Percentiles rank a stretch among this genome's conserved stretches.
phyloP scores from a whole-genome alignment of 108 stramenopile species.

The Cyclotella cryptica region DNA sequence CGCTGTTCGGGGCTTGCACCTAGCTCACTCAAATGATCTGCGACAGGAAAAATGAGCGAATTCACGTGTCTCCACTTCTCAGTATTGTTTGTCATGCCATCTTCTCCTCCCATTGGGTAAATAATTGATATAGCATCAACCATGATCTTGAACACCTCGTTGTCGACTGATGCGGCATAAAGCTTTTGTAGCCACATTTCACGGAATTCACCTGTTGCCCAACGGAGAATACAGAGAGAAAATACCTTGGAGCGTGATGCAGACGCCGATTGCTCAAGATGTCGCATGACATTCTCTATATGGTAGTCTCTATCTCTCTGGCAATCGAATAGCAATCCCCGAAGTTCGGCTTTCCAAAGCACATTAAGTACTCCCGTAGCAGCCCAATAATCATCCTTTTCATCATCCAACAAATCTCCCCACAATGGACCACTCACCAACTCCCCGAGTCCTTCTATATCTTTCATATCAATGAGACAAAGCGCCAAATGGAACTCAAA shows the following conservation, averaged over 20 bases:
- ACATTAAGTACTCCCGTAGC: conserved; percentile 1
- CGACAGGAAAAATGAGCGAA: neutral
- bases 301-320: neutral
- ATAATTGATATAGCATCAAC: neutral
- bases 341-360: neutral
- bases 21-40: neutral
- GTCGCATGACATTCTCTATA: neutral
- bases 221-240: neutral
- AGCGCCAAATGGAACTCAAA: neutral
- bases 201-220: neutral
- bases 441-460: neutral
- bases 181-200: neutral
- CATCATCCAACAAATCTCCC: neutral
- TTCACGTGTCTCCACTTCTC: neutral
- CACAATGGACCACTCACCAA: neutral
- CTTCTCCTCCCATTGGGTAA: neutral
- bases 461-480: neutral
- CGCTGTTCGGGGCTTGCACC: neutral
- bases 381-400: neutral
- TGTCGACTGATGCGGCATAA: neutral
- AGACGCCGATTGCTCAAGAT: neutral
- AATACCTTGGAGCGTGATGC: neutral
- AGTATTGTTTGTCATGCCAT: neutral
- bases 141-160: neutral
- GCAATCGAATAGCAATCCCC: neutral